Evolutionary conservation across 2,329 filamentous ascomycete genomes (phyloP), one percentile per base, ranked within the genome.

Genomic region (Fusarium sulawesiense): DNA sequence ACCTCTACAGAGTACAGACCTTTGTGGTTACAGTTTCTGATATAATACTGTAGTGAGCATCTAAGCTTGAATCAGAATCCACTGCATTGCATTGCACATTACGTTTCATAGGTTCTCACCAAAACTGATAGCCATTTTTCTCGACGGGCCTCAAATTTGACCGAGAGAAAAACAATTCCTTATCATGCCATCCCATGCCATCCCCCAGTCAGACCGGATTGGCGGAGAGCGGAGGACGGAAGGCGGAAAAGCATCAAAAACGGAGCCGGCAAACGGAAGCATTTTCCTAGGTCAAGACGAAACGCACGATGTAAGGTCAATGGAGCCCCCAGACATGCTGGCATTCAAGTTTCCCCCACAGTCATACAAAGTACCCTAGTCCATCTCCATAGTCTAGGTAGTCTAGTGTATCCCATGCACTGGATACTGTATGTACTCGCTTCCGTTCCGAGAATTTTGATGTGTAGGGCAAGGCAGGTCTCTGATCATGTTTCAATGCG

Each of bases 271-370:
- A 54, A 58, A 70, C 67, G 58, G 63, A 70, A 59, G 49, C 42
- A 60, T 60, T 49, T 49, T 70, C 48, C 66, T 62, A 50, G 48
- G 41, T 42, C 42, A 41, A 53, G 47, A 57, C 64, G 64, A 70
- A 68, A 70, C 66, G 45, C 66, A 70, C 64, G 47, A 67, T 62
- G 60, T 42, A 48, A 68, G 61, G 61, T 55, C 48, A 61, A 71
- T 70, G 57, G 67, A 70, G 68, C 44, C 41, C 62, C 49, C 27
- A 42, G 64, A 63, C 62, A 58, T 44, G 62, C 25, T 67, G 49
- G 46, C 55, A 47, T 66, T 66, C 37, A 54, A 41, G 41, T 47
- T 44, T 68, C 67, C 67, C 67, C 54, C 54, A 56, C 54, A 56
- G 48, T 53, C 49, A 42, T 53, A 25, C 48, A 25, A 12, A 37